These are phyloP conservation scores for Ophiostoma populinum DNA, from an alignment of 2,329 filamentous ascomycete species.

Conservation along the genomic window DNA sequence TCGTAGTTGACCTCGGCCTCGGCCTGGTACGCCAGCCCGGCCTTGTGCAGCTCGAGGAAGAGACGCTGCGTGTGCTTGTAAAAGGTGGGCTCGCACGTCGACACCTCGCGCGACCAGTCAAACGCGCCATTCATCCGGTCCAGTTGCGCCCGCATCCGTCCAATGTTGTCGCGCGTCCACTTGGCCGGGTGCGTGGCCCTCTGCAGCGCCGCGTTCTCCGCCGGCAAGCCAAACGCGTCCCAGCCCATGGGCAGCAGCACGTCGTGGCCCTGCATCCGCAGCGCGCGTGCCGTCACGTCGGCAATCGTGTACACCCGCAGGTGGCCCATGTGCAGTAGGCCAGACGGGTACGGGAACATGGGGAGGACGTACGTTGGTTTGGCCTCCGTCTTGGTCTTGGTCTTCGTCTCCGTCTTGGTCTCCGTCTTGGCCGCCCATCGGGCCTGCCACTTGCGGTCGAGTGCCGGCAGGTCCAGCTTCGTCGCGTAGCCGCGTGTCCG, in stretches of 20 bases:
- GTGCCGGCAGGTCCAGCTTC: conserved; percentile 27
- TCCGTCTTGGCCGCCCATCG: conserved; percentile 28
- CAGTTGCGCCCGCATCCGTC: conserved; percentile 70
- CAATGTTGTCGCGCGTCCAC: conserved; percentile 72
- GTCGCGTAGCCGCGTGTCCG: background rate
- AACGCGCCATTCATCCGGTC: conserved; percentile 63
- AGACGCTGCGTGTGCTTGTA: conserved; percentile 82
- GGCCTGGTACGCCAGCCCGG: conserved; percentile 64
- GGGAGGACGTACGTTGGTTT: conserved; percentile 73
- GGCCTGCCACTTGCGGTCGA: conserved; percentile 36
- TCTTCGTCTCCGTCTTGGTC: too few species aligned
- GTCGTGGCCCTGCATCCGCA: conserved; percentile 53
- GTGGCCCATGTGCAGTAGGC: conserved; percentile 72
- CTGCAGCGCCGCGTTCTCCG: conserved; percentile 82
- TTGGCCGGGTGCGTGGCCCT: conserved; percentile 56
- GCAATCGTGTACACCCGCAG: conserved; percentile 81
- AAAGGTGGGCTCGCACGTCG: conserved; percentile 69
- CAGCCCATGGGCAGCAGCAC: conserved; percentile 86
- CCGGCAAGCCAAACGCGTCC: conserved; percentile 83
- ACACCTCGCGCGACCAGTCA: conserved; percentile 68
- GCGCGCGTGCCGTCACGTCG: conserved; percentile 65
- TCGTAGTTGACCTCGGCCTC: conserved; percentile 83
- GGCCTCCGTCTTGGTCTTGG: conserved; percentile 12
- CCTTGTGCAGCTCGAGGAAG: conserved; percentile 59
- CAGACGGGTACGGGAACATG: conserved; percentile 91